Conservation (phyloP, 1,284 basidiomycete genomes). For the Moesziomyces aphidis region DNA sequence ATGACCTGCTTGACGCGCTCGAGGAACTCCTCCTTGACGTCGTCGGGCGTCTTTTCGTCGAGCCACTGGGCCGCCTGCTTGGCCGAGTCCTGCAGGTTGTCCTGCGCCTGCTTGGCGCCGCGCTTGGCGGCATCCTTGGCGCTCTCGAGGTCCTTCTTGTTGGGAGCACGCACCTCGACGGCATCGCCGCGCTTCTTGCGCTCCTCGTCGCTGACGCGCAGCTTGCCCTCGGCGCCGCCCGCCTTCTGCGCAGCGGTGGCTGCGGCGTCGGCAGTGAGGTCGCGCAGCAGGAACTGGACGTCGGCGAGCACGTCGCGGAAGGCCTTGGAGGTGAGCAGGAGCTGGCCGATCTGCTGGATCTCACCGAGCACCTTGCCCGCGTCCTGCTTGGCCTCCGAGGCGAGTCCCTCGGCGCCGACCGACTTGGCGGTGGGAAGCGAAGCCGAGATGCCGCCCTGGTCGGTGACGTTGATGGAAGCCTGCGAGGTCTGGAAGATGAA, state of each 20-base stretch:
- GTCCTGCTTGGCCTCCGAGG: conserved; percentile 66
- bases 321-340: conserved; percentile 69
- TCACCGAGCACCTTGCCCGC: conserved; percentile 67
- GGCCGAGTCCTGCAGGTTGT: conserved; percentile 46
- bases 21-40: conserved; percentile 69
- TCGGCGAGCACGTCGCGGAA: conserved; percentile 70
- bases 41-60: conserved; percentile 70
- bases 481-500: conserved; percentile 66
- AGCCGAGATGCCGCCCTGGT: conserved; percentile 29
- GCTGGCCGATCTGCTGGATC: conserved; percentile 68
- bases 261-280: conserved; percentile 70
- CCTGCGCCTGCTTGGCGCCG: conserved; percentile 65
- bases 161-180: conserved; percentile 54
- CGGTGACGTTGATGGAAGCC: conserved; percentile 59
- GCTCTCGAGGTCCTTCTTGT: conserved; percentile 65
- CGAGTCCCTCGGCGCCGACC: conserved; percentile 62
- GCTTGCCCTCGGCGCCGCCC: conserved; percentile 59
- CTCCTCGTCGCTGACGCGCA: conserved; percentile 53
- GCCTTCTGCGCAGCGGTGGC: conserved; percentile 58
- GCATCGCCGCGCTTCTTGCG: conserved; percentile 62
- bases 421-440: conserved; percentile 29
- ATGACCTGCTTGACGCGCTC: conserved; percentile 69
- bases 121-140: conserved; percentile 68
- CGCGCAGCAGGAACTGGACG: conserved; percentile 68
- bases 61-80: conserved; percentile 65